Percentiles rank a stretch among this genome's conserved stretches.
Conservation (phyloP, 2,329 filamentous ascomycete genomes). For the Pseudogymnoascus sp. region DNA sequence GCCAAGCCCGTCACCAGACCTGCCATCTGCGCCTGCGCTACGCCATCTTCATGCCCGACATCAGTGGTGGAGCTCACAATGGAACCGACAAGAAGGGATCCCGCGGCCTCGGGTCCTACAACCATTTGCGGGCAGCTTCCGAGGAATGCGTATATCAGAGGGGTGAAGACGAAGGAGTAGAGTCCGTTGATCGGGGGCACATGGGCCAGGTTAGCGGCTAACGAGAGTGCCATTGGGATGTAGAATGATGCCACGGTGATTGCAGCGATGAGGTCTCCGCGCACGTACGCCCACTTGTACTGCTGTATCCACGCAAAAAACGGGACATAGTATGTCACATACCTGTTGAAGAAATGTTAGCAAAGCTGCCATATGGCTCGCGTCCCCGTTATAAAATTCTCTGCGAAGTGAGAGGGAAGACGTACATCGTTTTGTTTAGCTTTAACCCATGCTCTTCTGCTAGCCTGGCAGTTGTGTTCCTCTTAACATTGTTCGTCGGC, state of each 20-base stretch:
- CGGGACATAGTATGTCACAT: conserved; percentile 87
- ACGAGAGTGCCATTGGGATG: conserved; percentile 90
- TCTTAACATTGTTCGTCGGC: conserved; percentile 18
- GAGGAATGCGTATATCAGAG: conserved; percentile 80
- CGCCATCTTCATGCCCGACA: conserved; percentile 53
- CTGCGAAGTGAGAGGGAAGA: conserved; percentile 12
- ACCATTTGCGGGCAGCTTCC: conserved; percentile 91
- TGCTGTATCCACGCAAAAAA: conserved; percentile 84
- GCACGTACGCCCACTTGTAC: conserved; percentile 73
- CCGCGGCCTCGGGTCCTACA: conserved; percentile 89
- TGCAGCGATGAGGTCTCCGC: conserved; percentile 80
- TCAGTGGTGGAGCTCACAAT: conserved; percentile 66
- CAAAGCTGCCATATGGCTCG: conserved; percentile 2
- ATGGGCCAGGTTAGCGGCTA: conserved; percentile 86
- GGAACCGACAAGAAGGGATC: conserved; percentile 80
- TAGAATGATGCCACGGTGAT: conserved; percentile 98
- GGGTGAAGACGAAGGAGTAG: conserved; percentile 90
- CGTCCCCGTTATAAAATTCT: background rate
- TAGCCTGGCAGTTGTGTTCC: conserved; percentile 19
- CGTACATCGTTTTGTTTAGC: conserved; percentile 55
- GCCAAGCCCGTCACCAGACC: conserved; percentile 84
- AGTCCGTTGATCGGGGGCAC: conserved; percentile 89
- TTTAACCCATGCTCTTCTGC: conserved; percentile 18
- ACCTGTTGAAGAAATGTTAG: conserved; percentile 43
- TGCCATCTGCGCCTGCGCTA: conserved; percentile 70